Evolutionary conservation across 495 filamentous ascomycete genomes (phyloP), one percentile per base, ranked within the genome.

Genomic region (Penicillium cinerascens): DNA sequence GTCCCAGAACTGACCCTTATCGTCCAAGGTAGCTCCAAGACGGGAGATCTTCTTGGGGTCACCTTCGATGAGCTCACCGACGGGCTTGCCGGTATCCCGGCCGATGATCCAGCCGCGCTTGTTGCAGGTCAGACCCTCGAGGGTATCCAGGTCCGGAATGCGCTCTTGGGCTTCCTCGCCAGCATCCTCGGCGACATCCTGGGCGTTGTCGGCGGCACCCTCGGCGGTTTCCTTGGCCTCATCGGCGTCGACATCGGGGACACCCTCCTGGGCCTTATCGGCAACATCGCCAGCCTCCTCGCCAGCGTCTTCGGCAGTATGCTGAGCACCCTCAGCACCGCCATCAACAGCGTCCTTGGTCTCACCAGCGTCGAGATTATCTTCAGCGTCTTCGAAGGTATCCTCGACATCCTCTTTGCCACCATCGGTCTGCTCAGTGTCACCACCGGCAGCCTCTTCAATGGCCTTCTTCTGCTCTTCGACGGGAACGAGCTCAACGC

Each of bases 1-100:
- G 55, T 85, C 78, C 64, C 82, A 77, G 62, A 86, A 82, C 45
- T 85, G 81, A 13, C 83, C 84, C 61, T 85, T 75, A 27, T 77
- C 78, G 52, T 85, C 82, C 27, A 82, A 76, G 23, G 73, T 68
- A 47, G 76, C 77, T 36, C 81, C 81, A 21, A 75, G 62, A 36
- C 69, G 72, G 35, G 88, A 56, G 3, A 86, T 61, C 56, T 82
- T 84, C 57, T 82, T 78, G 1, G 79, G 60, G 49, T 86, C 80
- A 18, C 82, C 83, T 65, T 86, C 79, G 27, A 75, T 70, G 10
- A 87, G 66, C 55, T 81, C 79, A 21, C 84, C 84, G 41, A 85
- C 68, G 0, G 78, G 71, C 36, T 74, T 80, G 13, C 79, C 80
- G 22, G 76, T 73, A 3, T 58, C 59, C 11, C 59, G 37, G 54